These are phyloP conservation scores for Epichloe typhina DNA, from an alignment of 2,329 filamentous ascomycete species.

Conservation along the genomic window DNA sequence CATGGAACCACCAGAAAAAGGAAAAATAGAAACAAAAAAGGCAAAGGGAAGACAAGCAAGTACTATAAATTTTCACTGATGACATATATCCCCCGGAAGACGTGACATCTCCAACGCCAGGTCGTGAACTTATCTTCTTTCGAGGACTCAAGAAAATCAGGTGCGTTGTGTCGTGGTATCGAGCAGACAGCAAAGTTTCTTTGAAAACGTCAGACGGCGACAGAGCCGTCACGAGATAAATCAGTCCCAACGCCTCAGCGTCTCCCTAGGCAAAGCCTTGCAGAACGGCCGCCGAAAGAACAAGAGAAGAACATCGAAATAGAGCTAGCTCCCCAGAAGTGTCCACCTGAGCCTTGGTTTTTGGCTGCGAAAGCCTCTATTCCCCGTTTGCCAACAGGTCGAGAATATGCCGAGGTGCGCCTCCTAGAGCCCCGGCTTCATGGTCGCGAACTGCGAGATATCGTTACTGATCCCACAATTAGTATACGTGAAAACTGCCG, in stretches of 20 bases:
- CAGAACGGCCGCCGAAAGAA: slow-evolving; percentile 11
- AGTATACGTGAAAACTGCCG: slow-evolving; percentile 1
- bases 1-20: not conserved
- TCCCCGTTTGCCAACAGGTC: not conserved
- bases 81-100: slow-evolving; percentile 23
- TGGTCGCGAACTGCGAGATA: too few species aligned
- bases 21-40: not conserved
- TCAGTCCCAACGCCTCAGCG: slow-evolving; percentile 17
- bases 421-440: too few species aligned
- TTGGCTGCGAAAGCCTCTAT: not conserved
- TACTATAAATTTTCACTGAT: slow-evolving; percentile 24
- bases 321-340: slow-evolving; percentile 7
- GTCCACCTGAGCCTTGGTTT: slow-evolving; percentile 2
- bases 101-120: slow-evolving; percentile 28
- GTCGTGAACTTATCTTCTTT: slow-evolving; percentile 19
- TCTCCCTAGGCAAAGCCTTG: slow-evolving; percentile 12
- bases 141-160: slow-evolving; percentile 18
- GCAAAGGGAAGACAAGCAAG: slow-evolving; percentile 15
- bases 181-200: slow-evolving; percentile 19
- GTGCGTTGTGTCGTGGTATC: slow-evolving; percentile 16
- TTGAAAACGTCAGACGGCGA: slow-evolving; percentile 6
- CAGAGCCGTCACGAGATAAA: slow-evolving; percentile 13
- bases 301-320: slow-evolving; percentile 13
- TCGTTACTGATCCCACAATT: not conserved
- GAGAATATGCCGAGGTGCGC: not conserved